Base-by-base conservation (phyloP, 257 asterid species). In the Avicennia marina region DNA sequence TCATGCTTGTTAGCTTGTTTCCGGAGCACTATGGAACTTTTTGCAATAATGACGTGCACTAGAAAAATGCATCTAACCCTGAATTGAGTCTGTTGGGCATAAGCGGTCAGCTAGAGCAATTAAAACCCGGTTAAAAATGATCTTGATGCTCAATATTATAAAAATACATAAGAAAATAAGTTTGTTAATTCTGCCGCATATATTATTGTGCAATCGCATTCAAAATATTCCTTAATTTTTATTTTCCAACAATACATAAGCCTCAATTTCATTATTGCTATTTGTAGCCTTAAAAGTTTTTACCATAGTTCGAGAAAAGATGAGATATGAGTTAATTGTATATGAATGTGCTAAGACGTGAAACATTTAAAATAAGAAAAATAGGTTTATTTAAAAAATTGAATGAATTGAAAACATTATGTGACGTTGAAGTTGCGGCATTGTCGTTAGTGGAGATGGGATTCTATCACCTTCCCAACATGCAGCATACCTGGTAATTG, bases 231-330 rank as follows among this genome's bases (percentile, higher is more conserved):
- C 19, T 58, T 24, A 27, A 57, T 38, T n/a, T 60, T 27, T 48
- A 6, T 9, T 22, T 44, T 17, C 24, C 16, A 6, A 24, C 4
- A 11, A 29, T 17, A 21, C 26, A 64, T 44, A 58, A 54, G 51
- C 63, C 44, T 70, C 56, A 53, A 55, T 56, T 25, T 52, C 25
- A 61, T 67, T 51, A 41, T 60, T 49, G 49, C 61, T 54, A 66
- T 61, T 65, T 72, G 55, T 62, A 69, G 70, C 62, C 57, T 38
- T 57, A 63, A 57, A 59, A 55, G 55, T 49, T 34, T 47, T 49
- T 47, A 71, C 65, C 72, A 81, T 75, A 82, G 78, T 75, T 67
- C 82, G 85, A 20, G 72, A 76, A 50, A 81, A 75, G 77, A 55
- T 75, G 53, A 81, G 46, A 52, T 78, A 75, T 36, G 77, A 81